These are phyloP conservation scores for Blastocystis sp. DNA, from an alignment of 352 stramenopile genomes.

Conservation along the genomic window DNA sequence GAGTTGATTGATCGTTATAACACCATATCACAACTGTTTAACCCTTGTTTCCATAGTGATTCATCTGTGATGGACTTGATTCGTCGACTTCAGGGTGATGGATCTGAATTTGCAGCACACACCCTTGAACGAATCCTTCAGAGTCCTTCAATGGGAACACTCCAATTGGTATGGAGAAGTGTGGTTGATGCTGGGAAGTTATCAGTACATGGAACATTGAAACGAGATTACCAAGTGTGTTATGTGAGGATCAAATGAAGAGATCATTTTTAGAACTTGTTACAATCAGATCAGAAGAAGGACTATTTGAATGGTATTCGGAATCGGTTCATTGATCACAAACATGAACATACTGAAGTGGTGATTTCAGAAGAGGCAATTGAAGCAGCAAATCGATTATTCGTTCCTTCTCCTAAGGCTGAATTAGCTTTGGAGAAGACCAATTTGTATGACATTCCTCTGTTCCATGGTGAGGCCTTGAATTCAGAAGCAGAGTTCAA, in stretches of 20 bases:
- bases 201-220: slow-evolving; percentile 18
- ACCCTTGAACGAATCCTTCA: neutral
- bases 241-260: neutral
- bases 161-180: neutral
- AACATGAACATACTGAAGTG: neutral
- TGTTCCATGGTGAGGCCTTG: slow-evolving; percentile 6
- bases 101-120: neutral
- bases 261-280: neutral
- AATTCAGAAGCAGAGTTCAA: neutral
- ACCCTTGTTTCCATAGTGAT: slow-evolving; percentile 49
- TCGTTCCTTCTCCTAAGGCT: neutral
- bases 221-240: slow-evolving; percentile 29
- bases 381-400: neutral
- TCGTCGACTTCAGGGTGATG: neutral
- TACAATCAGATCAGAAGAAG: neutral
- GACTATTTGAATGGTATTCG: neutral
- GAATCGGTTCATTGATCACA: neutral
- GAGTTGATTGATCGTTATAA: slow-evolving; percentile 17
- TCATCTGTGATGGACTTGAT: neutral
- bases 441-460: slow-evolving; percentile 19
- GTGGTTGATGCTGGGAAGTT: neutral
- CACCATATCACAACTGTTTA: neutral
- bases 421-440: slow-evolving; percentile 14
- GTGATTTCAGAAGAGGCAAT: neutral
- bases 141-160: neutral